A percentile compares a stretch with the other conserved stretches of the same genome.
phyloP scores from a whole-genome alignment of 2,329 filamentous ascomycete genomes.

The Pestalotiopsis fici region DNA sequence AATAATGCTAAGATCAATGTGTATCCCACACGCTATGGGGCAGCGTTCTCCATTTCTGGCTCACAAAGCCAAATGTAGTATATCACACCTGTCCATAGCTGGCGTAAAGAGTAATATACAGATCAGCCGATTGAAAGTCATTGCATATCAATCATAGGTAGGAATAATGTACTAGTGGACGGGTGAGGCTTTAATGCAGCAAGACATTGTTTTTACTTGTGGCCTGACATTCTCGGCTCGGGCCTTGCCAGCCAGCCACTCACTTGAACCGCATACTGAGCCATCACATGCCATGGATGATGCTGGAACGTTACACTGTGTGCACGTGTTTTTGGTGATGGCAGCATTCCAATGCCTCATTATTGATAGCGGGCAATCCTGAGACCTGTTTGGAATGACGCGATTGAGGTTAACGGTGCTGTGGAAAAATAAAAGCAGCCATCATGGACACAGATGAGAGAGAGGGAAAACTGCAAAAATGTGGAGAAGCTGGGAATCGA shows the following conservation, averaged over 20 bases:
- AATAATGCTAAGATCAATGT: too few species aligned
- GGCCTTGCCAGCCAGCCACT: background rate
- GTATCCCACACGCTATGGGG: too few species aligned
- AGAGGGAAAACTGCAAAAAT: constrained; percentile 1
- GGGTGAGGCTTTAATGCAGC: background rate
- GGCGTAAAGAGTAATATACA: too few species aligned
- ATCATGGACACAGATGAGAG: background rate
- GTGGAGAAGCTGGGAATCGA: constrained; percentile 13
- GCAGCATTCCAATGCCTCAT: background rate
- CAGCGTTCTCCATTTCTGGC: too few species aligned
- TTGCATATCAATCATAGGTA: background rate
- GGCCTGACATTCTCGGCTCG: background rate
- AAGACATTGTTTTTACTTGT: background rate
- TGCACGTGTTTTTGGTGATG: background rate
- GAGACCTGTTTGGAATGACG: background rate
- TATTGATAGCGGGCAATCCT: background rate
- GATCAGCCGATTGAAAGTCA: background rate
- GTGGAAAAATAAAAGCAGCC: background rate
- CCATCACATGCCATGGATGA: background rate
- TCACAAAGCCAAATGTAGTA: too few species aligned
- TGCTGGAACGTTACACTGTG: background rate
- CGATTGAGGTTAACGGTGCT: background rate
- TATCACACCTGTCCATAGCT: too few species aligned
- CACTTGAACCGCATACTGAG: too few species aligned
- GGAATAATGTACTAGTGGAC: background rate